Conservation (phyloP, 1,284 basidiomycete species). For the Sanghuangporus weigelae region DNA sequence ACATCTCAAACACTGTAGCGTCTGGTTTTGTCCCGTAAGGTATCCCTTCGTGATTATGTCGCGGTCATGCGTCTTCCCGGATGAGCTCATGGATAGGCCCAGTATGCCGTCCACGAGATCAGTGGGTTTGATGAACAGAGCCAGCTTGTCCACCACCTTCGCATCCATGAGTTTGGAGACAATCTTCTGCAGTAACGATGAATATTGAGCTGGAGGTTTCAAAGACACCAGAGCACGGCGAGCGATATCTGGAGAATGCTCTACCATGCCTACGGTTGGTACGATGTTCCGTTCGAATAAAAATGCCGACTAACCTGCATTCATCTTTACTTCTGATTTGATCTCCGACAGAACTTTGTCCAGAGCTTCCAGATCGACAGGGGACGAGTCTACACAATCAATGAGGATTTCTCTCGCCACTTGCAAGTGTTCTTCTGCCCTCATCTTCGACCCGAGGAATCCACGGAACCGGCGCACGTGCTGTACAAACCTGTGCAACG, state of each 20-base stretch:
- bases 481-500: slow-evolving; percentile 40
- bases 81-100: slow-evolving; percentile 22
- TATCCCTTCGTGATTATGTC: slow-evolving; percentile 61
- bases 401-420: slow-evolving; percentile 57
- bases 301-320: slow-evolving; percentile 7
- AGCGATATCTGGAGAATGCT: slow-evolving; percentile 26
- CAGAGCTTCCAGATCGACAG: slow-evolving; percentile 51
- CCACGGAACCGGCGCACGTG: slow-evolving; percentile 56
- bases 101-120: slow-evolving; percentile 60
- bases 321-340: slow-evolving; percentile 26
- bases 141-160: slow-evolving; percentile 51
- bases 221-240: slow-evolving; percentile 8
- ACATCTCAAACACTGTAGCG: slow-evolving; percentile 53
- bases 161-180: slow-evolving; percentile 43
- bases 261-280: slow-evolving; percentile 25
- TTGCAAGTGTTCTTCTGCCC: slow-evolving; percentile 52
- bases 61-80: slow-evolving; percentile 37
- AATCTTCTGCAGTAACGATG: slow-evolving; percentile 24
- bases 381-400: slow-evolving; percentile 58
- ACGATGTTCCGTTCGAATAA: neutral
- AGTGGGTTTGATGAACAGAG: slow-evolving; percentile 61
- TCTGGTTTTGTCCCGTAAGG: slow-evolving; percentile 33
- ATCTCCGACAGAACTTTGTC: slow-evolving; percentile 39
- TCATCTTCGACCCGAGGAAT: slow-evolving; percentile 43
- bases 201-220: slow-evolving; percentile 8